Base-by-base conservation (phyloP, 257 asterid genomes). In the Salvia rosmarinus region DNA sequence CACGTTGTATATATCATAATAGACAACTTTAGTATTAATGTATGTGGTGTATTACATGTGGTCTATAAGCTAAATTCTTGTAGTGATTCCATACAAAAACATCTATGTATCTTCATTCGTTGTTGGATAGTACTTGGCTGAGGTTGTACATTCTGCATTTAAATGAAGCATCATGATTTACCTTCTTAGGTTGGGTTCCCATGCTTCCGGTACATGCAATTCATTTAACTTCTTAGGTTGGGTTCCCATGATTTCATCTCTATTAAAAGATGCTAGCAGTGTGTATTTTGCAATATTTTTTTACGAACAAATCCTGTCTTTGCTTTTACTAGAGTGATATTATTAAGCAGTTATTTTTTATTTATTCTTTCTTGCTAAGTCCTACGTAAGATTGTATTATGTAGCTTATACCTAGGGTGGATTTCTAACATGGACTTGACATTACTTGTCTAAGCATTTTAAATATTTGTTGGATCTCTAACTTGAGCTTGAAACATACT, bases 281-380 rank as follows among this genome's bases (percentile, higher is more conserved):
- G 30, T 25, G 30, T 25, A 25, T 25, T 25, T 25, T 25, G 30
- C 30, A 25, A 25, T 25, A 25, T 25, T 25, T 25, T 25, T 25
- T 25, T 25, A 25, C 30, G 30, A 25, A 25, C 30, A 25, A 25
- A 25, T 25, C 30, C 30, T 25, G 21, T 28, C 66, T 61, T 68
- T 16, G 67, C 75, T 40, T 70, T 25, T 39, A 35, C 0, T 16
- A 47, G 20, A 64, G 42, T 40, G 44, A 28, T 46, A 43, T 35
- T 23, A 59, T 39, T 12, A 46, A 16, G 34, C 51, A 50, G 63
- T 59, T 70, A 34, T 13, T 46, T 16, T 42, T 9, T 59, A 17
- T 46, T 43, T 30, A 16, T 74, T 30, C 57, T 52, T 16, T 50
- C 56, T 50, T 72, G 54, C 42, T 56, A 37, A 64, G 71, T 12